phyloP scores from a whole-genome alignment of 2,329 filamentous ascomycete species.

The Clonostachys chloroleuca region DNA sequence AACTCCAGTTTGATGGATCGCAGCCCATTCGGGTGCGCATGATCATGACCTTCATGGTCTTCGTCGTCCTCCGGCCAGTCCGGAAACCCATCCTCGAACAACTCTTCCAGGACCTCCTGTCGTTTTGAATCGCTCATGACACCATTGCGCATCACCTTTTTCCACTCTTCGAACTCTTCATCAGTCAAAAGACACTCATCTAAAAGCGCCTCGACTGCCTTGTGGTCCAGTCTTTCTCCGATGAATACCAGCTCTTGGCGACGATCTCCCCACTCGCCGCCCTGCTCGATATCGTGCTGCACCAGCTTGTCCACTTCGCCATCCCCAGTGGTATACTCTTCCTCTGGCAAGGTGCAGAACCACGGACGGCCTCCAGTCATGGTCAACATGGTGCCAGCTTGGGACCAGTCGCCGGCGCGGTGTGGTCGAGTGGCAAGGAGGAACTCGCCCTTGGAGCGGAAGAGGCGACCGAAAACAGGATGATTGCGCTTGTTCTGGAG shows the following conservation, averaged over 20 bases:
- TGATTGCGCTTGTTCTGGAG: constrained; percentile 51
- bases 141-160: constrained; percentile 42
- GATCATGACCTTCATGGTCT: constrained; percentile 22
- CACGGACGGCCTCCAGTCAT: constrained; percentile 49
- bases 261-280: constrained; percentile 63
- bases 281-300: constrained; percentile 42
- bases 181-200: constrained; percentile 61
- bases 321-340: constrained; percentile 43
- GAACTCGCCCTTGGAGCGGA: constrained; percentile 60
- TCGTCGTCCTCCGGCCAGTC: constrained; percentile 45
- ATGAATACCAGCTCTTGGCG: constrained; percentile 73
- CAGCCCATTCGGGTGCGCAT: neutral
- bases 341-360: constrained; percentile 55
- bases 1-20: neutral
- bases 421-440: constrained; percentile 55
- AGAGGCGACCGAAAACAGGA: constrained; percentile 46
- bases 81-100: constrained; percentile 57
- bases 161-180: constrained; percentile 49
- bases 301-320: constrained; percentile 41
- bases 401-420: constrained; percentile 55
- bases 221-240: constrained; percentile 56
- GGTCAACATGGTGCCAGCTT: constrained; percentile 61
- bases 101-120: constrained; percentile 35
- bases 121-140: constrained; percentile 28
- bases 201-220: constrained; percentile 44